A percentile compares a stretch with the other conserved stretches of the same genome.
Conservation (phyloP, 2,329 filamentous ascomycete species). For the Fusarium torulosum region DNA sequence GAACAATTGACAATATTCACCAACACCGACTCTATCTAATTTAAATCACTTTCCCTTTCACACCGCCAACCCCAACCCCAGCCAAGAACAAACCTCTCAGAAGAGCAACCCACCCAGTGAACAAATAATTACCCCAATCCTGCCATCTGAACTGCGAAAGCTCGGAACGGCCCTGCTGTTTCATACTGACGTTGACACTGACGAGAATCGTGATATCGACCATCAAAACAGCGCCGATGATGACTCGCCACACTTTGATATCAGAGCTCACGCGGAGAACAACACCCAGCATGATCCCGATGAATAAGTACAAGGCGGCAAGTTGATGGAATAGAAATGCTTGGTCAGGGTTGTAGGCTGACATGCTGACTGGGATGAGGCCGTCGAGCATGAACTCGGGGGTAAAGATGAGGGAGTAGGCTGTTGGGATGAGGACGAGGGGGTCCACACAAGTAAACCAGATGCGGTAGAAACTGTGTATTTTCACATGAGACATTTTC, state of each 20-base stretch:
- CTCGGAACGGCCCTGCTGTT: slow-evolving; percentile 28
- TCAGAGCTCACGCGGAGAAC: slow-evolving; percentile 32
- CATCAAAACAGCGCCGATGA: slow-evolving; percentile 33
- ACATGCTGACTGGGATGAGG: slow-evolving; percentile 32
- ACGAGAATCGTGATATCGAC: slow-evolving; percentile 38
- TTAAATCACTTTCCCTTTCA: slow-evolving; percentile 12
- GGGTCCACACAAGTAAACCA: slow-evolving; percentile 46
- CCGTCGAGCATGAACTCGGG: slow-evolving; percentile 38
- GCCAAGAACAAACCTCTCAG: slow-evolving; percentile 39
- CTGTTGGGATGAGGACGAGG: slow-evolving; percentile 25
- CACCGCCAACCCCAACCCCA: slow-evolving; percentile 27
- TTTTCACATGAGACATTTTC: slow-evolving; percentile 13
- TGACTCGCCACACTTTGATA: slow-evolving; percentile 40
- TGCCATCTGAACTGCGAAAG: slow-evolving; percentile 22
- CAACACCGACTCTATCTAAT: neutral
- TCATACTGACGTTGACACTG: slow-evolving; percentile 35
- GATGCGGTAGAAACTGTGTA: slow-evolving; percentile 38
- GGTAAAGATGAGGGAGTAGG: slow-evolving; percentile 28
- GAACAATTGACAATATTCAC: neutral
- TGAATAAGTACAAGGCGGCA: slow-evolving; percentile 35
- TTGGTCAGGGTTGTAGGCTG: slow-evolving; percentile 36
- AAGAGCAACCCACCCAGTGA: slow-evolving; percentile 29
- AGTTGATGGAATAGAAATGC: slow-evolving; percentile 44
- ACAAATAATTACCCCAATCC: slow-evolving; percentile 40
- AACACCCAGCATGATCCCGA: slow-evolving; percentile 27